phyloP scores from a whole-genome alignment of 1,284 basidiomycete species.

The Tylopilus sp. region DNA sequence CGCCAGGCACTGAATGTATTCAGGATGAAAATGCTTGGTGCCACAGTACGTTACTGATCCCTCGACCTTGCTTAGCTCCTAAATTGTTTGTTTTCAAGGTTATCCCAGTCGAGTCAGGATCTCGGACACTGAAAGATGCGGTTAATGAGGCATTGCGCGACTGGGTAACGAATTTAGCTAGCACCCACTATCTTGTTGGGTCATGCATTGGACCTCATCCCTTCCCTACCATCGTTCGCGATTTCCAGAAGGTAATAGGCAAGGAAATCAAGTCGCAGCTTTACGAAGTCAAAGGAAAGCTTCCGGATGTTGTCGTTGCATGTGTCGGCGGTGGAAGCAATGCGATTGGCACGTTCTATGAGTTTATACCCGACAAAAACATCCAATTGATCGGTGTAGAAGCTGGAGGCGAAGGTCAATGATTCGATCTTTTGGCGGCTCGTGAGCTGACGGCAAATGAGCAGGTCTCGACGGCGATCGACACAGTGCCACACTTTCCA shows the following conservation, averaged over 20 bases:
- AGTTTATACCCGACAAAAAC: slow-evolving; percentile 83
- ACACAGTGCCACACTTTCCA: slow-evolving; percentile 90
- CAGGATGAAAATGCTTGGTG: slow-evolving; percentile 96
- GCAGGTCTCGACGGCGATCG: slow-evolving; percentile 70
- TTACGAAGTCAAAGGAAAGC: slow-evolving; percentile 67
- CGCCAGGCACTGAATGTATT: slow-evolving; percentile 96
- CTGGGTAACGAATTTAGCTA: slow-evolving; percentile 95
- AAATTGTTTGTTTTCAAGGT: slow-evolving; percentile 49
- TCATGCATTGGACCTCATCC: slow-evolving; percentile 98
- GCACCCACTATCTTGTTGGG: slow-evolving; percentile 95
- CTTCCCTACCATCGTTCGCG: slow-evolving; percentile 97
- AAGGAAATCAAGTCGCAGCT: slow-evolving; percentile 92
- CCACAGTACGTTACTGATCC: slow-evolving; percentile 50
- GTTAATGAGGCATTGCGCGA: slow-evolving; percentile 96
- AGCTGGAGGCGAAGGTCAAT: slow-evolving; percentile 85
- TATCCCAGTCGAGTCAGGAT: slow-evolving; percentile 90
- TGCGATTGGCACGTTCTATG: slow-evolving; percentile 94
- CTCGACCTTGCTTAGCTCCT: background rate
- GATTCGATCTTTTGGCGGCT: background rate
- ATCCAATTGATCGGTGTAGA: slow-evolving; percentile 91
- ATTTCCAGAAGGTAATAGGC: slow-evolving; percentile 96
- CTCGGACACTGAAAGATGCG: slow-evolving; percentile 94
- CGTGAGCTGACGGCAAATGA: slow-evolving; percentile 24
- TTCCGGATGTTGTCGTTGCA: slow-evolving; percentile 92
- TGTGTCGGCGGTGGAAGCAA: slow-evolving; percentile 98